Base-by-base conservation (phyloP, 2,329 filamentous ascomycete species). In the Penicillium vulpinum region DNA sequence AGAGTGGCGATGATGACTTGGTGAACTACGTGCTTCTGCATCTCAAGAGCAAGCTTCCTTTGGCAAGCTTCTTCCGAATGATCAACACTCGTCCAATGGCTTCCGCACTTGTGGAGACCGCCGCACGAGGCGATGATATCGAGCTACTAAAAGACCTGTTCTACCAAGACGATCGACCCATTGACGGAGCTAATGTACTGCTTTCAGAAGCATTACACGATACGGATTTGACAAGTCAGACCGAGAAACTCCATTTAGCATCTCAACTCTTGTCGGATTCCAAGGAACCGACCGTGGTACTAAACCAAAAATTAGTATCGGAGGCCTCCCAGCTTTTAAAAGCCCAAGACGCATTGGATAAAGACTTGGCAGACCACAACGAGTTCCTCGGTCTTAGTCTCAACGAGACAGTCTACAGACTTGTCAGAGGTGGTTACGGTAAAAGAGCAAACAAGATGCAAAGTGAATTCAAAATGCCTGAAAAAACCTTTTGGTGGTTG, bases 1-100 rank as follows among this genome's bases (percentile, higher is more conserved):
- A 97, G 72, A 96, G 91, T 59, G 93, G 93, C 18, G 94, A 99
- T 70, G 93, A 92, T 0, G 94, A 99, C 65, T 83, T 99, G 2
- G 85, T 96, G n/a, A 88, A 91, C 66, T 92, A 88, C 69, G 94
- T 99, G 5, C 82, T 99, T 7, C 78, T 96, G 8, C 88, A 93
- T 59, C 80, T 99, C 36, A 94, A 92, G 78, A 91, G 91, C 75
- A 96, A 96, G 71, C 82, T 97, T 8, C 91, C 94, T 0, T 81
- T 97, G 2, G 91, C 93, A 1, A 88, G 85, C 33, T 99, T 99
- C 80, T 97, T 99, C 81, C 87, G 92, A 48, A 88, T 88, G 45
- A 91, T 97, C 76, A 97, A 92, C 73, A 85, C 83, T 51, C 86
- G 92, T 1, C 92, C 93, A 0, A 83, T 91, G 26, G 94, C 94